Base-by-base conservation (phyloP, 306 rosid genomes). In the Leucaena leucocephala region DNA sequence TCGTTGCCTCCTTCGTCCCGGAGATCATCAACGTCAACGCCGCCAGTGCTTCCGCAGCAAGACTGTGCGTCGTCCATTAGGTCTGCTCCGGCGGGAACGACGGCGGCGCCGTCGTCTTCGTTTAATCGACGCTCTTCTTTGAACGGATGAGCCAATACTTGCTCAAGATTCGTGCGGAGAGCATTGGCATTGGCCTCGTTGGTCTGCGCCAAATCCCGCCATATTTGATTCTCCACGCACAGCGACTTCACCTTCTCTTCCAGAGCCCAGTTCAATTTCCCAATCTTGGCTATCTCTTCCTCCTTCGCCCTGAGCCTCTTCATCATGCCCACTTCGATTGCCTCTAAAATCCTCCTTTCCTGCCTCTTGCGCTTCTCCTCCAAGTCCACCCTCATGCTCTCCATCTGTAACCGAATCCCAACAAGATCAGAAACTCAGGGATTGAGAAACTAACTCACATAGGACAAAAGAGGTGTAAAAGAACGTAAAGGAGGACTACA, bases 131-230 rank as follows among this genome's bases (percentile, higher is more conserved):
- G 68, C 10, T 81, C 77, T 19, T 80, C 85, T 9, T 54, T 82
- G 3, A 72, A 83, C 17, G 27, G 27, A 27, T 87, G 89, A 0
- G 86, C 75, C 2, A 90, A 68, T 0, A 88, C 88, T 14, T 91
- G 91, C 70, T 91, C 91, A 4, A 94, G 90, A n/a, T 94, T 87
- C 3, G 82, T 63, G 0, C 98, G 78, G 3, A 94, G 88, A 0
- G 88, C 87, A 75, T 89, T 94, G 35, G 91, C 98, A 0, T 92
- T 87, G 54, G 92, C 97, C 45, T 94, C 97, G 80, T 94, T 94
- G 40, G 87, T 85, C 13, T 91, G 96, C 0, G 98, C 98, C 68
- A 94, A 15, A 12, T 94, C 98, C 4, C 96, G 84, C 98, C 98
- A 94, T 52, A 91, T 69, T 59, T 94, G 93, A 16, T 94, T 94